Evolutionary conservation across 495 filamentous ascomycete species (phyloP), one percentile per base, ranked within the genome.

Genomic region (Oidiodendron maius): DNA sequence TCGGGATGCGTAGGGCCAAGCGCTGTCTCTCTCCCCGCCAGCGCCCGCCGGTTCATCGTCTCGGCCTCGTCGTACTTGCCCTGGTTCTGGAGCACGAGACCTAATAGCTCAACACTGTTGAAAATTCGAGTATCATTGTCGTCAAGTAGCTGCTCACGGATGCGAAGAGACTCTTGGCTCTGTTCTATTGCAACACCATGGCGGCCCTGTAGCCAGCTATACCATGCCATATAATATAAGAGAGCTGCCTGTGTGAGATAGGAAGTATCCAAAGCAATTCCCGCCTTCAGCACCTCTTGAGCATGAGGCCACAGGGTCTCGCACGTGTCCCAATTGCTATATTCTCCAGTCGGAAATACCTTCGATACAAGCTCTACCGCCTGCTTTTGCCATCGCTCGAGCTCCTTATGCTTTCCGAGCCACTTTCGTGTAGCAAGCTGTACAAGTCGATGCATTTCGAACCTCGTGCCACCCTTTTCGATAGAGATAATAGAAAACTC

Each of bases 261-360:
- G 36, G 35, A 53, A 20, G 43, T 2, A 10, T 36, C 25, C 21
- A 36, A 47, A 9, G 43, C 37, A 25, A 36, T 20, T 24, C 41
- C 38, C 23, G 18, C 41, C 44, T 21, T 52, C 37, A 54, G 18
- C 42, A 62, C 55, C 17, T 50, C 35, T 28, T 55, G 58, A 26
- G 52, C 55, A 55, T 67, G 59, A 20, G 61, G 56, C 32, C 54
- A 61, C 1, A 66, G 50, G 32, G 21, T 40, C 53, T 48, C 59
- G 45, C 60, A 71, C 18, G 23, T 39, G 20, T 40, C 38, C 64
- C 61, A 66, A 37, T 52, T 68, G 20, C 55, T 44, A 38, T 60
- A 58, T 0, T 58, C 17, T 54, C 62, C 60, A 46, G 41, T 44
- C 25, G 54, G 49, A 50, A 58, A 63, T 36, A 10, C 42, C 26